Base-by-base conservation (phyloP, 169 alveolate species). In the Plasmodium sp. region DNA sequence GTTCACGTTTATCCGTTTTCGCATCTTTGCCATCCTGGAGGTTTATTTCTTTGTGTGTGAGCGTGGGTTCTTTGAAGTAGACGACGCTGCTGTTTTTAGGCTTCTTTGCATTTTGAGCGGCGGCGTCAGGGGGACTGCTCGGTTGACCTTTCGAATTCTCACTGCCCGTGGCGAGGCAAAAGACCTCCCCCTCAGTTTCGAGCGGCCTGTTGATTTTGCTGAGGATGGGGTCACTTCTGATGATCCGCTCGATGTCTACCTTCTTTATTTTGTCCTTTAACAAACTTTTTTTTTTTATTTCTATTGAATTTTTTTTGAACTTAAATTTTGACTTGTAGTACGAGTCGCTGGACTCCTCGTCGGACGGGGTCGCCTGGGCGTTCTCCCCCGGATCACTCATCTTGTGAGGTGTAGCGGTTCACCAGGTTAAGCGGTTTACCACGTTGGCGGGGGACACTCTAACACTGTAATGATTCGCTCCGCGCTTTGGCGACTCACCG, bases 311-410 rank as follows among this genome's bases (percentile, higher is more conserved):
- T 41, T 77, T 84, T 84, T 79, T 81, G 45, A 75, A 92, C 27
- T 80, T 75, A 43, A 92, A 84, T 34, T 83, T 82, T 62, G 74
- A 71, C 54, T 81, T 92, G 73, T 82, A 84, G 54, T 45, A 41
- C 16, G 92, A 48, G 71, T 86, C 93, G 18, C 93, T 86, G 5
- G 93, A 86, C 43, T 86, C 93, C 2, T 75, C 84, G 2, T 75
- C 84, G 12, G 93, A 86, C 27, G 36, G 41, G 14, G 18, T 71
- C 77, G 4, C 36, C 39, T 5, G 36, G 41, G 31, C 27, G 27
- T 39, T 45, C n/a, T 41, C 71, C 71, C 41, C 79, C 16, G 22
- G 45, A 5, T 83, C 62, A 39, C 27, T 51, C 34, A 41, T 83
- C 27, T 18, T 45, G 36, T 56, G 27, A 5, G 18, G 56, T 22